A percentile compares a stretch with the other conserved stretches of the same genome.
These are phyloP conservation scores for Nicotiana rustica DNA, from an alignment of 305 asterid species.

Conservation along the genomic window DNA sequence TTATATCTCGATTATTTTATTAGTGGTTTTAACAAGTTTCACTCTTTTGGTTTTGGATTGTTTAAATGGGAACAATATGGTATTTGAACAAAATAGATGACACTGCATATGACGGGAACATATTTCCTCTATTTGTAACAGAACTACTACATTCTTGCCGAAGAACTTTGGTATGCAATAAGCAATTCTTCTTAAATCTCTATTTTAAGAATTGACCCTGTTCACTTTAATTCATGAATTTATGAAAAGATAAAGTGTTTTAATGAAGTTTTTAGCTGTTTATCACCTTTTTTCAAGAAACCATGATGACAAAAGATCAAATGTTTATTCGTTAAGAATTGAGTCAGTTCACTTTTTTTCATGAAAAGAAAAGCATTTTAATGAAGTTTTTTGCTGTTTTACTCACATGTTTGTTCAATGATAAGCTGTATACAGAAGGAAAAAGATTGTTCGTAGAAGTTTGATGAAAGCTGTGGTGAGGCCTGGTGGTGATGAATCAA, in stretches of 20 bases:
- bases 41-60: no score
- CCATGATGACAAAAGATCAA: no score
- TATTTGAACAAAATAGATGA: no score
- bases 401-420: slow-evolving; percentile 32
- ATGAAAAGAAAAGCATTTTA: background rate
- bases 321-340: no score
- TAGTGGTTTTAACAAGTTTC: no score
- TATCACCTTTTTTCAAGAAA: no score
- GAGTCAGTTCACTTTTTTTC: background rate
- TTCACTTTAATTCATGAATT: background rate
- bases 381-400: background rate
- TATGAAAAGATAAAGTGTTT: background rate
- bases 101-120: no score
- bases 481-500: slow-evolving; percentile 82
- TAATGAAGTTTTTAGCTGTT: background rate
- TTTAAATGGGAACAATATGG: no score
- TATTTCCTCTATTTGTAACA: no score
- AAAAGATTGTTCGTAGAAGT: slow-evolving; percentile 85
- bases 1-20: no score
- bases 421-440: slow-evolving; percentile 55
- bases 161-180: no score
- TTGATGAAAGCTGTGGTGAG: slow-evolving; percentile 93
- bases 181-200: background rate
- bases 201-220: background rate
- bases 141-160: no score